Evolutionary conservation across 208 protist species (phyloP).

Genomic region (Trypanosoma congolense): DNA sequence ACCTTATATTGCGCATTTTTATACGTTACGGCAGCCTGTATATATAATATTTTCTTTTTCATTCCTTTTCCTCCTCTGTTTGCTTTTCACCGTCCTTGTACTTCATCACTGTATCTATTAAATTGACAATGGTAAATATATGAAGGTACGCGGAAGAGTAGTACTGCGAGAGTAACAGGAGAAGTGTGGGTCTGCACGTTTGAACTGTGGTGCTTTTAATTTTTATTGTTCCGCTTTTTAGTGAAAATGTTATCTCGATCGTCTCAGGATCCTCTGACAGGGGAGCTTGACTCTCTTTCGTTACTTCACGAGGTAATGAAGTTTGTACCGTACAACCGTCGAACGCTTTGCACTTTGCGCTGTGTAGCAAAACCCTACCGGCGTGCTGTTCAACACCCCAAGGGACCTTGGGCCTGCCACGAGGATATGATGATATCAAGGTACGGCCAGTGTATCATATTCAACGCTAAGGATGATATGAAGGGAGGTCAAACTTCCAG

Average conservation of each 20-base stretch:
- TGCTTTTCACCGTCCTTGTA: too few species aligned
- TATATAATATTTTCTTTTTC: too few species aligned
- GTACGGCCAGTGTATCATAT: constrained; percentile 73
- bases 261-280: constrained; percentile 39
- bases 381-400: constrained; percentile 59
- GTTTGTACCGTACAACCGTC: constrained; percentile 83
- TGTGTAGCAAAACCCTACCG: constrained; percentile 77
- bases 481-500: constrained; percentile 54
- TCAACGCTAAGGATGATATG: constrained; percentile 71
- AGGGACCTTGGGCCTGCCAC: constrained; percentile 57
- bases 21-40: too few species aligned
- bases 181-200: too few species aligned
- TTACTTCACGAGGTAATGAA: constrained; percentile 67
- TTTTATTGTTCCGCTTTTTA: too few species aligned
- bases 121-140: too few species aligned
- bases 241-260: constrained; percentile 18
- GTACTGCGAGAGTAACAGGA: too few species aligned
- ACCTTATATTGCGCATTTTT: too few species aligned
- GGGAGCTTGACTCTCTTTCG: constrained; percentile 47
- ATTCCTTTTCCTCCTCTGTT: too few species aligned
- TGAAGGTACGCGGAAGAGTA: too few species aligned
- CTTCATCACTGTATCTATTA: too few species aligned
- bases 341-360: constrained; percentile 70
- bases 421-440: constrained; percentile 78
- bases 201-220: too few species aligned